Evolutionary conservation across 176 grass and related monocot genomes (phyloP).

Genomic region (Oryza meridionalis): DNA sequence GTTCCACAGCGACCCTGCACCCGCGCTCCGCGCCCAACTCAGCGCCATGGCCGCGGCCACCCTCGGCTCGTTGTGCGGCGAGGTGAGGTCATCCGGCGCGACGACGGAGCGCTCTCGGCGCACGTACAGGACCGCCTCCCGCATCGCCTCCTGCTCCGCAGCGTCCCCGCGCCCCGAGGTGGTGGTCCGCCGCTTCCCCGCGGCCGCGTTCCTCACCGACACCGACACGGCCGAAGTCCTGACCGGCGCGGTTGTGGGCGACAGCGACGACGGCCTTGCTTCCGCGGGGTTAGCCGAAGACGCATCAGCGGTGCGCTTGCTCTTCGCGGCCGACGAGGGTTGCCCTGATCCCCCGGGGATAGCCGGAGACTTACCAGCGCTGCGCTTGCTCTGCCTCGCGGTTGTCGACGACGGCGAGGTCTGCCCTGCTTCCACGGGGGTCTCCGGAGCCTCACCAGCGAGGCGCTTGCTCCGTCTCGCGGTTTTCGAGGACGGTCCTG

Average conservation of each 20-base stretch:
- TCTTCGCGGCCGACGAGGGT: not conserved
- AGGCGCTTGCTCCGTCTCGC: not conserved
- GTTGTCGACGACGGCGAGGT: not conserved
- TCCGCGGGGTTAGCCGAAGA: not conserved
- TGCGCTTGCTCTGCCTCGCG: not conserved
- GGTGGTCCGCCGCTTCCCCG: slow-evolving; percentile 21
- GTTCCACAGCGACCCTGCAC: slow-evolving; percentile 28
- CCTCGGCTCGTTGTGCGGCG: slow-evolving; percentile 30
- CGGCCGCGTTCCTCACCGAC: slow-evolving; percentile 29
- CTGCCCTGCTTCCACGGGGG: not conserved
- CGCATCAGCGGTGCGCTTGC: not conserved
- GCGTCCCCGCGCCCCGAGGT: not conserved
- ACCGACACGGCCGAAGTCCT: not conserved
- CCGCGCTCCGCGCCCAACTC: slow-evolving; percentile 25
- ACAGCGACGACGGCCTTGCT: not conserved
- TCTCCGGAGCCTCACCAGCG: too few species aligned
- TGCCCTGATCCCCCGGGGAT: not conserved
- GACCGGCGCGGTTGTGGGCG: not conserved
- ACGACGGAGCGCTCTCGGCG: not conserved
- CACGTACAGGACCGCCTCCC: slow-evolving; percentile 32
- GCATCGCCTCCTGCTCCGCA: slow-evolving; percentile 4
- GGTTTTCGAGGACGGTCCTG: not conserved
- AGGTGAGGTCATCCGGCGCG: not conserved
- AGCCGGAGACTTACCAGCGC: too few species aligned
- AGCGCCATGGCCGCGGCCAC: not conserved